A percentile compares a stretch with the other conserved stretches of the same genome.
Conservation (phyloP, 1,139 yeast species). For the Yamadazyma atlantica region DNA sequence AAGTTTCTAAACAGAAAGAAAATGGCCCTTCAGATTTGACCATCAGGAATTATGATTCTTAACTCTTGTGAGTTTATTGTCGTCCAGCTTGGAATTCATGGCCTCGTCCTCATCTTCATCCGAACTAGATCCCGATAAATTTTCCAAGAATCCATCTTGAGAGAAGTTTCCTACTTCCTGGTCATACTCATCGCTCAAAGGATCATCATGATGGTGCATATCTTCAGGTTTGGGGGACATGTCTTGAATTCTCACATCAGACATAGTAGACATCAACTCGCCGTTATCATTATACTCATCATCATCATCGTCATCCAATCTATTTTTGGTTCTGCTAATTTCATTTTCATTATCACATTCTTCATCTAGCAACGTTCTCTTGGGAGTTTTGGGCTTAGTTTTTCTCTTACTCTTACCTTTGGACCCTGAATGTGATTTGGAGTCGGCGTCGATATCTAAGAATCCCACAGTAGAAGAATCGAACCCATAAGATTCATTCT, state of each 20-base stretch:
- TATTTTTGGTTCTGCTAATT: conserved; percentile 21
- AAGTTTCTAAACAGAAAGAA: conserved; percentile 3
- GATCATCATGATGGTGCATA: conserved; percentile 10
- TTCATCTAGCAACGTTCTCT: conserved; percentile 29
- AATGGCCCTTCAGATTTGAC: background rate
- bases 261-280: conserved; percentile 18
- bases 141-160: conserved; percentile 30
- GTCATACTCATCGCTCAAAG: conserved; percentile 23
- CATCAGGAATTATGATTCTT: conserved; percentile 37
- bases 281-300: conserved; percentile 21
- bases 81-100: conserved; percentile 19
- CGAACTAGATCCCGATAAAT: conserved; percentile 39
- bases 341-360: conserved; percentile 21
- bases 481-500: conserved; percentile 23
- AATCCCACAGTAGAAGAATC: conserved; percentile 37
- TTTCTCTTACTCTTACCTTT: conserved; percentile 16
- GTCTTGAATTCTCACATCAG: conserved; percentile 25
- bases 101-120: conserved; percentile 28
- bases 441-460: conserved; percentile 33
- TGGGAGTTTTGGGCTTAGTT: conserved; percentile 1
- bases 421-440: conserved; percentile 15
- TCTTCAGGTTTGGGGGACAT: conserved; percentile 25
- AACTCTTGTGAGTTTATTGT: conserved; percentile 36
- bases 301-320: conserved; percentile 17
- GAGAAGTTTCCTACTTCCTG: conserved; percentile 22